Evolutionary conservation across 23 red algal genomes (phyloP), one percentile per base, ranked within the genome.

Genomic region (Agarophyton chilense): DNA sequence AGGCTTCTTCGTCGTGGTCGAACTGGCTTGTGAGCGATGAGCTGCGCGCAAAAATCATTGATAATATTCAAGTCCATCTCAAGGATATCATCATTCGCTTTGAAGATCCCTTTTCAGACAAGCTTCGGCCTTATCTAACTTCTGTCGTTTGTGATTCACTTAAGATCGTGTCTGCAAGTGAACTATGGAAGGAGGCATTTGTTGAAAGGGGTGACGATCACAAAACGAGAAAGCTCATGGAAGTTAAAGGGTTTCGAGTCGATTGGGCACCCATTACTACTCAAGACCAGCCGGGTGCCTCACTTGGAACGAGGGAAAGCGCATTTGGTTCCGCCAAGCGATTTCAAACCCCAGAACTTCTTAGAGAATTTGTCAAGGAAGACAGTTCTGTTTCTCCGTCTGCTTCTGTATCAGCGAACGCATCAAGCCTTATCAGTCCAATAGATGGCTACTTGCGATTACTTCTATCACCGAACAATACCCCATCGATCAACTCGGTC

Each of bases 21-120:
- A 76, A 24, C 50, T 86, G 90, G 80, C 66, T 86, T 12, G 73
- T 89, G 4, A 92, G 82, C 53, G 85, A 82, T 35, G 25, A 94
- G 58, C 62, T 98, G 53, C 87, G 94, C 26, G 75, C 85, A 17
- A 94, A 79, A 62, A 77, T 98, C 52, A 60, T 95, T 19, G 91
- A 93, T 34, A 98, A 95, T 43, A 92, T 98, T 47, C 96, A 95
- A 61, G 35, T 98, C 14, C 81, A 95, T 52, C 78, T 98, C 19
- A 73, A 55, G 21, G 88, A 94, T 45, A 77, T 98, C 45, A 46
- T 90, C 42, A 76, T 98, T 19, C 94, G 88, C 19, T 96, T 85
- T 53, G 94, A 92, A 39, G 94, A 96, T 24, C 66, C 83, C 18
- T 80, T 53, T 73, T 79, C 88, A 2, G 89, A 78, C 45, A 67